phyloP scores from a whole-genome alignment of 768 basidiomycete genomes.

The Tylopilus plumbeoviolaceoides region DNA sequence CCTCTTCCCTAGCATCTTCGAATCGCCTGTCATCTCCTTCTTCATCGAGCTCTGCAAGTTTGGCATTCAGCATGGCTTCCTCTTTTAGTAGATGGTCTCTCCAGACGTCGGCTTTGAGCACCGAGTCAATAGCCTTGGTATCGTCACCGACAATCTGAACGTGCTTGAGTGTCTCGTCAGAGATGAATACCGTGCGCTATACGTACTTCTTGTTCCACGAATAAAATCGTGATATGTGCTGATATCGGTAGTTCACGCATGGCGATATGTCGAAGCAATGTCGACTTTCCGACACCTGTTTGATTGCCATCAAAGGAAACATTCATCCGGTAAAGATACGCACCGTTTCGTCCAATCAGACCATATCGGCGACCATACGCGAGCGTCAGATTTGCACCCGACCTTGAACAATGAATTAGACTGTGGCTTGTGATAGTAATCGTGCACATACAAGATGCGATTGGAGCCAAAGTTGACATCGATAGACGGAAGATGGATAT shows the following conservation, averaged over 20 bases:
- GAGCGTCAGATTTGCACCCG: conserved; percentile 81
- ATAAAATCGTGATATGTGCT: conserved; percentile 91
- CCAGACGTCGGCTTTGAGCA: conserved; percentile 99
- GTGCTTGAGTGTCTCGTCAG: not conserved
- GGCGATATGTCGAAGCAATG: conserved; percentile 89
- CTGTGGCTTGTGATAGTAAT: not conserved
- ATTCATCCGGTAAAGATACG: not conserved
- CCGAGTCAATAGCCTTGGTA: conserved; percentile 86
- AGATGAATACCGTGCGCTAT: not conserved
- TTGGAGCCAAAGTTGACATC: conserved; percentile 96
- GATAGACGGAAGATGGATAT: conserved; percentile 91
- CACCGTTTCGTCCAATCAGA: conserved; percentile 84
- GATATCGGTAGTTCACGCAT: conserved; percentile 94
- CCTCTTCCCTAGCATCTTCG: conserved; percentile 83
- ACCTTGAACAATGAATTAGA: conserved; percentile 38
- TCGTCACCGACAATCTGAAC: conserved; percentile 87
- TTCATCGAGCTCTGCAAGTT: conserved; percentile 65
- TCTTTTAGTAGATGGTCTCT: conserved; percentile 88
- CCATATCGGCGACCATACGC: conserved; percentile 90
- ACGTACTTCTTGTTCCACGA: conserved; percentile 94
- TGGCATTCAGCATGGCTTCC: conserved; percentile 69
- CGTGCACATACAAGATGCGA: conserved; percentile 68
- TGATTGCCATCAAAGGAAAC: not conserved
- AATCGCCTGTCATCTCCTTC: conserved; percentile 77
- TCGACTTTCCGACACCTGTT: conserved; percentile 92